phyloP scores from a whole-genome alignment of 1,284 basidiomycete species.

The Leccinum subspadiceum region DNA sequence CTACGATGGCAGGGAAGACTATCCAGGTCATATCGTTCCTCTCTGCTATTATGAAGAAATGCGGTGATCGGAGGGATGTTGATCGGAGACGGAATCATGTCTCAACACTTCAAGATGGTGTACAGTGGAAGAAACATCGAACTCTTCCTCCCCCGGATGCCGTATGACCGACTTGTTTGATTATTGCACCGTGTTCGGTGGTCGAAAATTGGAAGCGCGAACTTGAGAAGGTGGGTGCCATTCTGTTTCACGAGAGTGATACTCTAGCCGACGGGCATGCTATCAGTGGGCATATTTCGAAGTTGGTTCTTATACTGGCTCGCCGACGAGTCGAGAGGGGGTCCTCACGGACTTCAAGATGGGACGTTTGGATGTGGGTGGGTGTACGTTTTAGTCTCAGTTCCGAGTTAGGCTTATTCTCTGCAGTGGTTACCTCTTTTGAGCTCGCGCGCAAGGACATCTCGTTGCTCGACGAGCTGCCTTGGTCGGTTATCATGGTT shows the following conservation, averaged over 20 bases:
- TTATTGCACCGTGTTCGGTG: slow-evolving; percentile 78
- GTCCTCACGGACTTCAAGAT: slow-evolving; percentile 68
- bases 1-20: slow-evolving; percentile 58
- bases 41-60: slow-evolving; percentile 81
- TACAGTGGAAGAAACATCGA: slow-evolving; percentile 49
- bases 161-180: slow-evolving; percentile 78
- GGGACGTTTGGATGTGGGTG: slow-evolving; percentile 73
- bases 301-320: slow-evolving; percentile 63
- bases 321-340: slow-evolving; percentile 45
- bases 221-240: slow-evolving; percentile 58
- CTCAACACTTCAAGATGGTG: slow-evolving; percentile 59
- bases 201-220: slow-evolving; percentile 82
- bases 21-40: slow-evolving; percentile 89
- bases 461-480: slow-evolving; percentile 57
- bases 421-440: slow-evolving; percentile 67
- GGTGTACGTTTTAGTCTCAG: slow-evolving; percentile 26
- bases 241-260: background rate
- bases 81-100: slow-evolving; percentile 62
- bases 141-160: slow-evolving; percentile 62
- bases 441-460: slow-evolving; percentile 70
- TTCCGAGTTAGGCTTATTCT: background rate
- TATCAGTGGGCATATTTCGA: slow-evolving; percentile 80
- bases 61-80: slow-evolving; percentile 59
- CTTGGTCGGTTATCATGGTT: slow-evolving; percentile 71
- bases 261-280: background rate